Base-by-base conservation (phyloP, 495 filamentous ascomycete species). In the Penicillium flavigenum region DNA sequence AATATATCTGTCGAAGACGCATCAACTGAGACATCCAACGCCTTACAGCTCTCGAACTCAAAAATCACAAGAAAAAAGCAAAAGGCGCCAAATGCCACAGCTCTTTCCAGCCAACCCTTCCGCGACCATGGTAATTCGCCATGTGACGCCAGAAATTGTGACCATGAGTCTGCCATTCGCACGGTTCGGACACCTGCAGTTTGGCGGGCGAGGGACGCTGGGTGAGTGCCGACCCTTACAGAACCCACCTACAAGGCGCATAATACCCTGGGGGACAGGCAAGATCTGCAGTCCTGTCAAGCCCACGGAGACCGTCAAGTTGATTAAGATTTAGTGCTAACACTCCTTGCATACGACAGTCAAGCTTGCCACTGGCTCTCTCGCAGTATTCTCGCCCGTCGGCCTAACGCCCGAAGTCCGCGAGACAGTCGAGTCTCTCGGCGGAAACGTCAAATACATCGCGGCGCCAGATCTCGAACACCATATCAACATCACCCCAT, bases 341-440 rank as follows among this genome's bases (percentile, higher is more conserved):
- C 32, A 3, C 41, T 52, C 54, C 66, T 63, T 59, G 47, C 58
- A n/a, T 55, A 9, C 50, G 12, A 48, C 63, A 92, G 91, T 96
- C 63, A 85, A 84, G 51, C 84, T 98, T 61, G 76, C 79, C 41
- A 83, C 86, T 9, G 91, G 91, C 51, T 76, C 81, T 36, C 81
- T 98, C 46, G 91, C 91, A 54, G 88, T 98, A 62, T 96, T 97
- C 81, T 96, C 92, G 4, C 94, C 94, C 29, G 86, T 91, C 27
- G 85, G 82, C 16, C 82, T 96, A 27, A 96, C 92, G 0, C 79
- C 85, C 3, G 86, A 90, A 57, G 87, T 91, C n/a, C 82, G 81
- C 57, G 75, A 81, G 49, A 88, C 83, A 42, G 75, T 96, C 39
- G 63, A 78, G 29, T 72, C 76, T n/a, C 73, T 92, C 22, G 91